Base-by-base conservation (phyloP, 305 asterid species). In the Plantago coronopus region DNA sequence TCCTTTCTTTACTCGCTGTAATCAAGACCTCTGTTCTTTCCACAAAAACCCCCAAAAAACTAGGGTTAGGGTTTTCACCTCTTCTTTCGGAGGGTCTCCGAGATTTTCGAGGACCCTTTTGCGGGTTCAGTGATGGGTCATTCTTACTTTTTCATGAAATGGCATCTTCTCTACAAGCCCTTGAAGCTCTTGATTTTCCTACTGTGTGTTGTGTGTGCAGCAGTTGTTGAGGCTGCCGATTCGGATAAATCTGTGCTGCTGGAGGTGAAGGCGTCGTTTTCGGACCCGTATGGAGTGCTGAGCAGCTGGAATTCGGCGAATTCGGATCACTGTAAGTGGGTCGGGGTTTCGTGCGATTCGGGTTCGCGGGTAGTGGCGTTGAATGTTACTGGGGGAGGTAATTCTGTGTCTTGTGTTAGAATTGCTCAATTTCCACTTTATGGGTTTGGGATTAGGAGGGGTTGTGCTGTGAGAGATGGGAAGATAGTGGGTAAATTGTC, bases 291-390 rank as follows among this genome's bases (percentile, higher is more conserved):
- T 22, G 87, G 80, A 48, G 72, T 81, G 75, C 71, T 89, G 38
- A 65, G 74, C 70, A 70, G 76, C 81, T 89, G 97, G 97, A 69
- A 70, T 61, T 78, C 57, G 34, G 68, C 34, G 16, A 51, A 37
- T 56, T 44, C 76, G 62, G 71, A 80, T 80, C 82, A 83, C 77
- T 89, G 97, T 69, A 66, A 76, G n/a, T 89, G 97, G 97, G 22
- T 42, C 27, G 95, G 95, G 40, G 85, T 89, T 48, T 69, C 82
- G 15, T 89, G 97, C 59, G 87, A 70, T 70, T 67, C 83, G 54
- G 71, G 69, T 74, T 80, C 76, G 51, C 83, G 95, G 63, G 96
- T 89, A 46, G 73, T 80, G 22, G 81, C 86, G 51, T 57, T 89
- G 79, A 87, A 76, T 64, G 51, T 89, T 43, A 74, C 79, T 21